These are phyloP conservation scores for Oenanthe sinensis DNA, from an alignment of 129 eudicot genomes.

Conservation along the genomic window DNA sequence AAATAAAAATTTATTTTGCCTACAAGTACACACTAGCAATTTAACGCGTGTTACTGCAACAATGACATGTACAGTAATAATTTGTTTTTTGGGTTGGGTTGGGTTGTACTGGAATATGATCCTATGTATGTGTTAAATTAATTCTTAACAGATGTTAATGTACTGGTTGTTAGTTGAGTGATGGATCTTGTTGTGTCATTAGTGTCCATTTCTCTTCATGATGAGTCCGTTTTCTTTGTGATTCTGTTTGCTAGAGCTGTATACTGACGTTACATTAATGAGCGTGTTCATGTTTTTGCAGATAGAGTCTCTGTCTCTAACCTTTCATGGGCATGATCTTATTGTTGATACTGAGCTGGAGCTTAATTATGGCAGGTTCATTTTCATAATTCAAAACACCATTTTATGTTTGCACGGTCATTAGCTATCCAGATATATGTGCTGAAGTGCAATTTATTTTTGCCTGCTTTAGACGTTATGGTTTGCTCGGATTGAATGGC, in stretches of 20 bases:
- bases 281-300: conserved; percentile 24
- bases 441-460: neutral
- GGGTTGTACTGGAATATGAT: neutral
- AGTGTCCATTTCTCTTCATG: neutral
- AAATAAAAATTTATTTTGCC: neutral
- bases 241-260: neutral
- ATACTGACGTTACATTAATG: neutral
- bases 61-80: too few species aligned
- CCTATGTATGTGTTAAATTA: neutral
- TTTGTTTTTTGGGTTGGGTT: neutral
- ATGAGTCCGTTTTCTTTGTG: neutral
- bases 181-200: neutral
- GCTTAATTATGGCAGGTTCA: conserved; percentile 91
- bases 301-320: conserved; percentile 87
- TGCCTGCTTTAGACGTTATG: conserved; percentile 55
- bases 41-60: neutral
- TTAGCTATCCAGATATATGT: neutral
- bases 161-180: neutral
- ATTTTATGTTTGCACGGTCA: neutral
- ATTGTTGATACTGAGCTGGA: conserved; percentile 58
- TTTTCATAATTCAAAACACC: neutral
- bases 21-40: neutral
- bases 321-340: conserved; percentile 88
- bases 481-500: conserved; percentile 87
- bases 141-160: neutral